Evolutionary conservation across 768 basidiomycete genomes (phyloP).

Genomic region (Mycena kentingensis): DNA sequence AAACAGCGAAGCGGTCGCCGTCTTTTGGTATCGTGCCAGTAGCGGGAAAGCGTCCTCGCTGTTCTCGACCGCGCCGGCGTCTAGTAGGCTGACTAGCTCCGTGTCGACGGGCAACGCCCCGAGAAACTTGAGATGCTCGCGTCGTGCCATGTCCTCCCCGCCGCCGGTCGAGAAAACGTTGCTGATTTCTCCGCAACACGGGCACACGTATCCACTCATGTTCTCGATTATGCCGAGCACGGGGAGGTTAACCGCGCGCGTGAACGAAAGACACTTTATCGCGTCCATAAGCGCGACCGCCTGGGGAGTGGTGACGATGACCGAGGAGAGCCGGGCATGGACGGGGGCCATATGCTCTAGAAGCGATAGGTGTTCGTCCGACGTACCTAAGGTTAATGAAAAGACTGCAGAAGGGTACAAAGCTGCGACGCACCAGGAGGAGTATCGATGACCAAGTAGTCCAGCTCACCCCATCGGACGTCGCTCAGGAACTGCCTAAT

Average conservation of each 20-base stretch:
- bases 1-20: slow-evolving; percentile 73
- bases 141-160: slow-evolving; percentile 82
- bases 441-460: slow-evolving; percentile 92
- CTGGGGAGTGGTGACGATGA: slow-evolving; percentile 97
- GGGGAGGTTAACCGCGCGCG: slow-evolving; percentile 81
- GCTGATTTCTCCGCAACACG: slow-evolving; percentile 94
- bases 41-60: slow-evolving; percentile 47
- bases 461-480: slow-evolving; percentile 92
- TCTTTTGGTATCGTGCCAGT: slow-evolving; percentile 62
- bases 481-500: slow-evolving; percentile 93
- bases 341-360: slow-evolving; percentile 91
- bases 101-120: slow-evolving; percentile 93
- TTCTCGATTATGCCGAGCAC: slow-evolving; percentile 95
- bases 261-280: slow-evolving; percentile 95
- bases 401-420: slow-evolving; percentile 6
- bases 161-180: slow-evolving; percentile 95
- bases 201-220: slow-evolving; percentile 98
- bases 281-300: slow-evolving; percentile 94
- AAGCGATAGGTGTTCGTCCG: slow-evolving; percentile 96
- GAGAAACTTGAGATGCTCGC: slow-evolving; percentile 73
- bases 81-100: slow-evolving; percentile 83
- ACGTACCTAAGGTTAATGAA: slow-evolving; percentile 69
- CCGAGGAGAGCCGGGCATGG: slow-evolving; percentile 72
- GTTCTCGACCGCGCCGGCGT: slow-evolving; percentile 52
- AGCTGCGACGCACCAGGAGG: slow-evolving; percentile 77